A percentile compares a stretch with the other conserved stretches of the same genome.
These are phyloP conservation scores for Solanum rostratum DNA, from an alignment of 257 asterid species.

Conservation along the genomic window DNA sequence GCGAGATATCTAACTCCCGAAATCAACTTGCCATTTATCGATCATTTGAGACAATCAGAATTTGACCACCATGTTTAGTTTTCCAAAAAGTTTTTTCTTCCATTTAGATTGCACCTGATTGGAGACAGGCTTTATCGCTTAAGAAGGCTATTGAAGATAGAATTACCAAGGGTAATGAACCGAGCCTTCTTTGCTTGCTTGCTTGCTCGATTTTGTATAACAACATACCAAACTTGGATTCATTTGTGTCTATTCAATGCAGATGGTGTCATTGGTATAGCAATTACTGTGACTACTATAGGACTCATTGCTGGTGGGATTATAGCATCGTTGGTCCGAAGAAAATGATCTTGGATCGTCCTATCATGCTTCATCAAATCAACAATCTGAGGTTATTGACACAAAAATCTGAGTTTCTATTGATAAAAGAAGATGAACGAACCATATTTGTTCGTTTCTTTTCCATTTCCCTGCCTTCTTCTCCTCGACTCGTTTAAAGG, in stretches of 20 bases:
- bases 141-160: conserved; percentile 50
- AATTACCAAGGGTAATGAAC: conserved; percentile 45
- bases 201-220: background rate
- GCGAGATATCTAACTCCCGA: background rate
- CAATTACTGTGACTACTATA: conserved; percentile 51
- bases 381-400: background rate
- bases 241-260: conserved; percentile 6
- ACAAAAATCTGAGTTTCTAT: background rate
- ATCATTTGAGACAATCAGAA: background rate
- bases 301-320: conserved; percentile 58
- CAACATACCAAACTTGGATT: background rate
- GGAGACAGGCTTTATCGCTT: conserved; percentile 65
- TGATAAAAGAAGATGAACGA: background rate
- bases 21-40: background rate
- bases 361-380: background rate
- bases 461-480: background rate
- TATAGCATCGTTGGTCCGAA: conserved; percentile 57
- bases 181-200: background rate
- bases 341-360: conserved; percentile 1
- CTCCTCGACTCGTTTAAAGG: background rate
- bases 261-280: conserved; percentile 79
- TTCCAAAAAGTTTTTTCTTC: background rate
- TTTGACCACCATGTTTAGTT: background rate
- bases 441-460: background rate
- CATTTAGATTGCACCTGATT: conserved; percentile 60